Conservation (phyloP, 768 basidiomycete species). For the Suillus occidentalis region DNA sequence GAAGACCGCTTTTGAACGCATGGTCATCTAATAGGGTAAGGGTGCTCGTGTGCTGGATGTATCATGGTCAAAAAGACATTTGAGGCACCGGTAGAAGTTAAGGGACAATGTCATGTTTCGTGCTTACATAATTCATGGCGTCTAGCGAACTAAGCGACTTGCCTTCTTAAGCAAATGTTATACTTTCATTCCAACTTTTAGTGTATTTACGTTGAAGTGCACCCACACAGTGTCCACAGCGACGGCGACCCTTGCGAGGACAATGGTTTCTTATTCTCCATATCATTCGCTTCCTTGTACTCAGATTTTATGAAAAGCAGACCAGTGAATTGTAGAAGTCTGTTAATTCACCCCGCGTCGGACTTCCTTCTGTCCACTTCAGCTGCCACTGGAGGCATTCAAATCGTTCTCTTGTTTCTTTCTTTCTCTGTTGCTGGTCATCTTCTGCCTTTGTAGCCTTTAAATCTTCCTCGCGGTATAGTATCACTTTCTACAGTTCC, state of each 20-base stretch:
- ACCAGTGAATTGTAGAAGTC: not conserved
- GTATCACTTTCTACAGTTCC: slow-evolving; percentile 8
- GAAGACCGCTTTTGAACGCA: not conserved
- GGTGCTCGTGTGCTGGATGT: not conserved
- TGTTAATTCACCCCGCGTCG: not conserved
- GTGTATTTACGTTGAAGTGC: too few relatives aligned
- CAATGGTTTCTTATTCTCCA: slow-evolving; percentile 29
- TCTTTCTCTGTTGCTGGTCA: slow-evolving; percentile 25
- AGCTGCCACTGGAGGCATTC: not conserved
- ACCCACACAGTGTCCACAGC: slow-evolving; percentile 10
- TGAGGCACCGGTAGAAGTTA: not conserved
- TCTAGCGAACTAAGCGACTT: too few relatives aligned
- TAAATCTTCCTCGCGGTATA: slow-evolving; percentile 12
- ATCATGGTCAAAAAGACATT: not conserved
- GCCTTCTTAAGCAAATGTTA: too few relatives aligned
- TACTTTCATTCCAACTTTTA: too few relatives aligned
- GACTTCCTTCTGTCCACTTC: not conserved
- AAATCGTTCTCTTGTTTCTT: slow-evolving; percentile 3
- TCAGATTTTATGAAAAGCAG: not conserved
- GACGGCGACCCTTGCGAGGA: slow-evolving; percentile 12
- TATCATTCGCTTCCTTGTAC: not conserved
- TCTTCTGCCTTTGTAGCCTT: slow-evolving; percentile 5
- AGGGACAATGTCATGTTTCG: not conserved
- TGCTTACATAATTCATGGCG: too few relatives aligned
- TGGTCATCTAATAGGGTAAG: not conserved